phyloP scores from a whole-genome alignment of 2,329 filamentous ascomycete genomes.

The Epichloe hybrida region DNA sequence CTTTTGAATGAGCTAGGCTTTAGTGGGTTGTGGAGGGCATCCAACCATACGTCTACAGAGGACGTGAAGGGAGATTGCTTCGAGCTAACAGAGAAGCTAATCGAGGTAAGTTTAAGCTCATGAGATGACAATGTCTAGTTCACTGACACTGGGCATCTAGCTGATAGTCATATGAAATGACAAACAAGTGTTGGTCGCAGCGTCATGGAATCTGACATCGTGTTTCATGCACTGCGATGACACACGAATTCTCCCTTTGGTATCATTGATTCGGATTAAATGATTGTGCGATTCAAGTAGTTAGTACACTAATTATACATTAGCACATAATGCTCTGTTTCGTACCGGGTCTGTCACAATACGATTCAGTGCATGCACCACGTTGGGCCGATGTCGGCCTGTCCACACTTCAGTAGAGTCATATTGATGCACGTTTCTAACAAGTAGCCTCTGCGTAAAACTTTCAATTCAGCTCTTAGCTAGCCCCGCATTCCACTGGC shows the following conservation, averaged over 20 bases:
- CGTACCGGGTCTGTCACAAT: too few relatives aligned
- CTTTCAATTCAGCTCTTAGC: background rate
- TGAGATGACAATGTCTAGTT: background rate
- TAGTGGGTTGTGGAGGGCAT: conserved; percentile 46
- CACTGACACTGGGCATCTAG: conserved; percentile 2
- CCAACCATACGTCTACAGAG: conserved; percentile 34
- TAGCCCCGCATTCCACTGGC: background rate
- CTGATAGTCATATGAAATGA: conserved; percentile 5
- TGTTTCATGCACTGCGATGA: background rate
- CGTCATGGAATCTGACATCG: background rate
- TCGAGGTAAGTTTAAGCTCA: conserved; percentile 33
- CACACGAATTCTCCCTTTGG: background rate
- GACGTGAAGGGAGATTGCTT: conserved; percentile 40
- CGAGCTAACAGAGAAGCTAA: conserved; percentile 43
- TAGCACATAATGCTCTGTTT: too few relatives aligned
- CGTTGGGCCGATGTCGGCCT: conserved; percentile 4
- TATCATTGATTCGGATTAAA: too few relatives aligned
- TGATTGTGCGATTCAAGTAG: too few relatives aligned
- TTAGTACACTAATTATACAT: too few relatives aligned
- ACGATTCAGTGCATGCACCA: background rate
- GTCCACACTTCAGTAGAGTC: conserved; percentile 3
- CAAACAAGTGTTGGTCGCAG: background rate
- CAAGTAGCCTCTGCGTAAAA: background rate
- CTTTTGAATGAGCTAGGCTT: conserved; percentile 49
- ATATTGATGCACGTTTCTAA: background rate